Conservation (phyloP, 148 eudicot genomes). For the Fallopia convolvulus region DNA sequence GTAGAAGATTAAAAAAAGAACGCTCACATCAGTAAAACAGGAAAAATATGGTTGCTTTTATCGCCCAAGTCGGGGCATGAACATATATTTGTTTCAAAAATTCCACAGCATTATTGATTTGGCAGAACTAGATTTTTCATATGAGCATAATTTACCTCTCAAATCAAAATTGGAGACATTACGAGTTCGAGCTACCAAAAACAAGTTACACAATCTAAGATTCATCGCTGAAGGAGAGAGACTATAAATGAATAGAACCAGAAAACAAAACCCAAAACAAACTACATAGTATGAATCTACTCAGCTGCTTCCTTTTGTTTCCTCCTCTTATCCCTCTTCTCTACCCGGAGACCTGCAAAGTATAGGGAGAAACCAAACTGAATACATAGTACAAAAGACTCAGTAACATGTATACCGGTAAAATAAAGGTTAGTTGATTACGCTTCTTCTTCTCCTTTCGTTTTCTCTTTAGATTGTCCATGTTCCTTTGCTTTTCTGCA, state of each 20-base stretch:
- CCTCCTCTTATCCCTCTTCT: constrained; percentile 9
- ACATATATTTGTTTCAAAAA: too few relatives aligned
- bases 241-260: not conserved
- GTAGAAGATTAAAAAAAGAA: too few relatives aligned
- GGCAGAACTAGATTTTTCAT: too few relatives aligned
- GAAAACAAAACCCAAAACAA: not conserved
- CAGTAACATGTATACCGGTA: not conserved
- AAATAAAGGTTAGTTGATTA: constrained; percentile 15
- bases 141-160: not conserved
- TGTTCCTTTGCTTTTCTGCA: constrained; percentile 55
- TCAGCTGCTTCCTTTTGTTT: not conserved
- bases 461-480: constrained; percentile 55
- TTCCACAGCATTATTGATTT: too few relatives aligned
- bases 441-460: constrained; percentile 82
- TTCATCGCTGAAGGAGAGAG: not conserved
- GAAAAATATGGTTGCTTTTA: too few relatives aligned
- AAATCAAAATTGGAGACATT: not conserved
- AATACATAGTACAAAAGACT: not conserved
- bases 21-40: too few relatives aligned
- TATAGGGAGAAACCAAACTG: not conserved
- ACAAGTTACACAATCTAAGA: not conserved
- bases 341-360: constrained; percentile 7
- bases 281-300: not conserved
- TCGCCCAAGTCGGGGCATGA: too few relatives aligned
- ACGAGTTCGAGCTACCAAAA: not conserved